Percentiles rank a stretch among this genome's conserved stretches.
Evolutionary conservation across 306 rosid species (phyloP).

Genomic region (Oemleria cerasiformis): DNA sequence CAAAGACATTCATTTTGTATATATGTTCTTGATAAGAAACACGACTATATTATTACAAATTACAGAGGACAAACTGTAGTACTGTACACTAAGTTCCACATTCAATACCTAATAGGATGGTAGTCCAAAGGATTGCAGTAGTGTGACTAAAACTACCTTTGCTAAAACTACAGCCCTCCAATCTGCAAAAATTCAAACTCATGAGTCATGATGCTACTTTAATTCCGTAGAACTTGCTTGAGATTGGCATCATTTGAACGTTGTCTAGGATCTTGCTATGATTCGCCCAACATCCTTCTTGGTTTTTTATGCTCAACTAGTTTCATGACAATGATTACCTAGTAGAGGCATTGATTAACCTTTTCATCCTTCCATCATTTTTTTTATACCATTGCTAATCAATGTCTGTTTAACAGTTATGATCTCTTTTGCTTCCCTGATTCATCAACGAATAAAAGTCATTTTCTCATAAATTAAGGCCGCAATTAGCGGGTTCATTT

Average conservation of each 20-base stretch:
- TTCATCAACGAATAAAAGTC: no score
- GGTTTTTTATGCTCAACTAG: neutral
- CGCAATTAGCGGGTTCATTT: neutral
- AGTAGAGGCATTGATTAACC: no score
- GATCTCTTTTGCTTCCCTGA: no score
- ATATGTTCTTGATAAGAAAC: neutral
- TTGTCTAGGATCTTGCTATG: conserved; percentile 1
- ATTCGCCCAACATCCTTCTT: neutral
- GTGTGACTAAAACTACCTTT: neutral
- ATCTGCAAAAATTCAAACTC: neutral
- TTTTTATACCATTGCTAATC: no score
- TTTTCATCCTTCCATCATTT: neutral
- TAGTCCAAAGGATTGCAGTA: neutral
- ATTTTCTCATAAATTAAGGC: no score
- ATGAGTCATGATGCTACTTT: conserved; percentile 1
- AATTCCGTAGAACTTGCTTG: neutral
- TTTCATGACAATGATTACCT: neutral
- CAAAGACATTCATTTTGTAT: no score
- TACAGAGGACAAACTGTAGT: neutral
- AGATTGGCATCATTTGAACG: neutral
- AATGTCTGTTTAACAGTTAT: no score
- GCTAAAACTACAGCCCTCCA: neutral
- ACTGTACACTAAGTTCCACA: no score
- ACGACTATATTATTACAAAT: neutral
- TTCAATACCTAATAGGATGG: neutral